Conservation (phyloP, 192 early-diverging fungal genomes). For the Chytriomyces sp. region DNA sequence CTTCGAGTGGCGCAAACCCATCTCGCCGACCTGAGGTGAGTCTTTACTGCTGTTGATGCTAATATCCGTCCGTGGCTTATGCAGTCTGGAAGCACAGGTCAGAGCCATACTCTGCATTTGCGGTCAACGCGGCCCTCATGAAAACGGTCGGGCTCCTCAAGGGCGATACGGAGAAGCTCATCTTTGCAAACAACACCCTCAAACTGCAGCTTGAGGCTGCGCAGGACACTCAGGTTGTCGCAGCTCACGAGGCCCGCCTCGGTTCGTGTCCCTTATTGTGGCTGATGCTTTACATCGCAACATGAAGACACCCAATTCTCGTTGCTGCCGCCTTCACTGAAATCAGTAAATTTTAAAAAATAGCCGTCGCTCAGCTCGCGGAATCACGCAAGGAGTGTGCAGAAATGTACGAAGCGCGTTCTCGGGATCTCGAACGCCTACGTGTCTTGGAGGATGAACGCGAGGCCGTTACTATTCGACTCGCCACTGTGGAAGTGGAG, state of each 20-base stretch:
- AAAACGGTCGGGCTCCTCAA: not conserved
- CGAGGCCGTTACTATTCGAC: not conserved
- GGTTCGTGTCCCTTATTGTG: not conserved
- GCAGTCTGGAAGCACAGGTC: not conserved
- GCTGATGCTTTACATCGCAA: not conserved
- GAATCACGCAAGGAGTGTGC: no score
- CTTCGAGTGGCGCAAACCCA: not conserved
- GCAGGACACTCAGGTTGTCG: not conserved
- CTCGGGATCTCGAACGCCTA: not conserved
- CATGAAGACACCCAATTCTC: not conserved
- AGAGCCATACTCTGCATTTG: slow-evolving; percentile 9
- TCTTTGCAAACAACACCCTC: not conserved
- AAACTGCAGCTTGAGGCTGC: not conserved
- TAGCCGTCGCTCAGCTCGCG: not conserved
- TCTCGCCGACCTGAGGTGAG: not conserved
- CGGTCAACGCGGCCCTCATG: not conserved
- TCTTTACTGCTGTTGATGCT: not conserved
- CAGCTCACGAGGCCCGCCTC: not conserved
- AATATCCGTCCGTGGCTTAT: not conserved
- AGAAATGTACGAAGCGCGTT: no score
- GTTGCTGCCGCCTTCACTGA: not conserved
- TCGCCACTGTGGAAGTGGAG: not conserved
- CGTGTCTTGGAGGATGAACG: not conserved
- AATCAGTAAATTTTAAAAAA: not conserved
- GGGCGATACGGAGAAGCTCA: not conserved